Base-by-base conservation (phyloP, 345 rosid species). In the Turnera subulata region DNA sequence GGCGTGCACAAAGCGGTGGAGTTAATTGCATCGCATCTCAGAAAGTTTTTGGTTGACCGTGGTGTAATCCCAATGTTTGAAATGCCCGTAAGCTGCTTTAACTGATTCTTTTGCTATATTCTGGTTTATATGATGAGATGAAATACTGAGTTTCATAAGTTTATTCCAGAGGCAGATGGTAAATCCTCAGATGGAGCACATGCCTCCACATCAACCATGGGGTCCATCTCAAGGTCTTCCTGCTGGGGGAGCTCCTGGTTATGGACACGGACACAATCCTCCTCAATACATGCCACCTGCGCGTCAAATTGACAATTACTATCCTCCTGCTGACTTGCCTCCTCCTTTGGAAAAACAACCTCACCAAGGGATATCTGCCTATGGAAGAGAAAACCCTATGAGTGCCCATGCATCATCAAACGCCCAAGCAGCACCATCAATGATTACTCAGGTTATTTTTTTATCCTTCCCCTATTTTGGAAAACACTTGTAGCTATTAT, bases 1-100 rank as follows among this genome's bases (percentile, higher is more conserved):
- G 82, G 86, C 37, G 97, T 94, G 69, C 97, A 94, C 65, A 90
- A 80, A 76, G 91, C 86, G 32, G 66, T 94, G 70, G 97, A 94
- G 83, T 81, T 94, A 57, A 83, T 94, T 71, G 96, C 95, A 48
- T 85, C 93, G 78, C 96, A 90, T 64, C 83, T 94, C 57, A 82
- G 97, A 71, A 94, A 90, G 84, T 94, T 94, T 75, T 73, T 94
- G 60, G 99, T 94, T 63, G 99, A 94, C 67, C 96, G 91, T 59
- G 84, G 97, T 74, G 81, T 94, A 62, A 88, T 94, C 50, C 95
- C 89, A 5, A 73, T 76, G 44, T 94, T 94, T 82, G 97, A 94
- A 81, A 78, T 76, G 68, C 90, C 84, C 46, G 99, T 90, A 67
- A 71, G 81, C 25, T 56, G 29, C 72, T 68, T 17, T 55, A 55